phyloP scores from a whole-genome alignment of 306 rosid species.

The Quercus robur region DNA sequence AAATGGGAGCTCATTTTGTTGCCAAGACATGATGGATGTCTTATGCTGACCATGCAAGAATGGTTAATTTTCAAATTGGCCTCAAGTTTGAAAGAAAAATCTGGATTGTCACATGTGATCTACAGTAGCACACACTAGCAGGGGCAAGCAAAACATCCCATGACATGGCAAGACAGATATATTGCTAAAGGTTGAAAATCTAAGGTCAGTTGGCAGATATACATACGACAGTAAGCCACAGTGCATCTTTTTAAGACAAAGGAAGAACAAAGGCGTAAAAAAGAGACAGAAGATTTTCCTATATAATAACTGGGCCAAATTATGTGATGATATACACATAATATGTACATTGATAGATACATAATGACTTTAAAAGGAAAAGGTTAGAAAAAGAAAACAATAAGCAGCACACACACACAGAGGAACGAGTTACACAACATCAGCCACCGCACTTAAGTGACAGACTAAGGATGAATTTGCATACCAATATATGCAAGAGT shows the following conservation, averaged over 20 bases:
- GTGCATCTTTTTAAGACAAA: no score
- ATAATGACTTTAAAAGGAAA: background rate
- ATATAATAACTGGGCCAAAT: background rate
- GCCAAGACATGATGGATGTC: background rate
- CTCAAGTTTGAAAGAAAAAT: background rate
- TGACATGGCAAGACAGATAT: background rate
- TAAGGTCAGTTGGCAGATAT: background rate
- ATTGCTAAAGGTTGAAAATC: conserved; percentile 4
- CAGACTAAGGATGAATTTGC: conserved; percentile 9
- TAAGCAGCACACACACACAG: background rate
- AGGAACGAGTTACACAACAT: background rate
- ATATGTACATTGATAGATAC: background rate
- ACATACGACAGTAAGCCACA: background rate
- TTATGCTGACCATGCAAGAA: background rate
- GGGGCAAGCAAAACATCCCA: conserved; percentile 8
- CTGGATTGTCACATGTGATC: background rate
- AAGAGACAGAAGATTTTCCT: background rate
- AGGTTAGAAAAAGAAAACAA: background rate
- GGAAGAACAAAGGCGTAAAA: background rate
- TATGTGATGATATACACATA: background rate
- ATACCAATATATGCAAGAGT: conserved; percentile 82
- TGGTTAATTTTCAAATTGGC: background rate
- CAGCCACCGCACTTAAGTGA: conserved; percentile 10
- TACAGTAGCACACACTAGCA: background rate
- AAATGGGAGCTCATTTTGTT: background rate